Percentiles rank a stretch among this genome's conserved stretches.
Conservation (phyloP, 2,329 filamentous ascomycete genomes). For the Sporothrix luriei region DNA sequence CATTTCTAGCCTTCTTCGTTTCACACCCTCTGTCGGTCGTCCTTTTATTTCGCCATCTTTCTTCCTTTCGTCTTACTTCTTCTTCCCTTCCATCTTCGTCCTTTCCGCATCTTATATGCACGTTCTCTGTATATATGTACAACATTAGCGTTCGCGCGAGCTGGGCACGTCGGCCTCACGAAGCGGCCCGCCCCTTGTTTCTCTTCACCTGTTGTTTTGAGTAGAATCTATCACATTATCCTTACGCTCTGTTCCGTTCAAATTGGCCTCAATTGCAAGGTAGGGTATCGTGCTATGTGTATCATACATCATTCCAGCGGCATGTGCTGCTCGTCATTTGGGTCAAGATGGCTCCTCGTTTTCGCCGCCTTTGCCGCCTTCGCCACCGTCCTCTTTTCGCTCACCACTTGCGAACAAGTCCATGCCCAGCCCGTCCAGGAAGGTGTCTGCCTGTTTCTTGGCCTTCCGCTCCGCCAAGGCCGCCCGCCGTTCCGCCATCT, state of each 20-base stretch:
- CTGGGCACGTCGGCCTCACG: constrained; percentile 9
- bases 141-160: constrained; percentile 18
- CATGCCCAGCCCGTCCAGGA: constrained; percentile 43
- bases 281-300: constrained; percentile 4
- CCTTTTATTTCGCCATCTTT: not conserved
- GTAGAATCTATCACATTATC: not conserved
- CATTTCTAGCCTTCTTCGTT: not conserved
- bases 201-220: not conserved
- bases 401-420: constrained; percentile 3
- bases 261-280: too few species aligned
- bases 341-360: not conserved
- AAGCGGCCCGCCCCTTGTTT: constrained; percentile 2
- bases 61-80: not conserved
- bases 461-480: constrained; percentile 55
- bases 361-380: not conserved
- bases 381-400: not conserved
- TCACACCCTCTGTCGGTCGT: not conserved
- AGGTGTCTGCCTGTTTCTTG: constrained; percentile 44
- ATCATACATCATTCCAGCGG: not conserved
- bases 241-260: not conserved
- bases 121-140: constrained; percentile 16
- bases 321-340: too few species aligned
- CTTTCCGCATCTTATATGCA: not conserved
- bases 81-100: not conserved
- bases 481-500: constrained; percentile 65